These are phyloP conservation scores for Yamadazyma trypodendri DNA, from an alignment of 1,139 yeast species.

Conservation along the genomic window DNA sequence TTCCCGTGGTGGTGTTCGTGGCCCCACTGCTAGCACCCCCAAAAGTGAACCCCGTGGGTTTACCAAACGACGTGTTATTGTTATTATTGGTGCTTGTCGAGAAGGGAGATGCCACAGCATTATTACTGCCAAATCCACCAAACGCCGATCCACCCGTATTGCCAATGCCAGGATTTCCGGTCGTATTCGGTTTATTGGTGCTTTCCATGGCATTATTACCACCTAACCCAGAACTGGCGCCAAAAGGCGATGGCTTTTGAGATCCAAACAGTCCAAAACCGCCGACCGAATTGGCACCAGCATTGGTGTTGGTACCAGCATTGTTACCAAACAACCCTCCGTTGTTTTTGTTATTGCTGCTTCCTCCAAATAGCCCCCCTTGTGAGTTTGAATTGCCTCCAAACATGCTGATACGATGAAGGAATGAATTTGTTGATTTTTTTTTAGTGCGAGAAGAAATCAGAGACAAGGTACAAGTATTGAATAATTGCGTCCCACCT, in stretches of 20 bases:
- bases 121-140: slow-evolving; percentile 22
- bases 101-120: background rate
- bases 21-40: slow-evolving; percentile 3
- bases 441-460: background rate
- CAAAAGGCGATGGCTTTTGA: slow-evolving; percentile 1
- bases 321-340: slow-evolving; percentile 6
- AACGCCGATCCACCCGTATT: slow-evolving; percentile 10
- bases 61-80: slow-evolving; percentile 16
- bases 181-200: background rate
- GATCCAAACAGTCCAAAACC: slow-evolving; percentile 4
- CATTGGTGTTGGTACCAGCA: background rate
- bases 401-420: slow-evolving; percentile 7
- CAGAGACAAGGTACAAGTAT: background rate
- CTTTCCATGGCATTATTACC: too few relatives aligned
- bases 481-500: too few relatives aligned
- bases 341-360: slow-evolving; percentile 3
- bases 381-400: slow-evolving; percentile 7
- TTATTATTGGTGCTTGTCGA: slow-evolving; percentile 8
- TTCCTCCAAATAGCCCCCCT: background rate
- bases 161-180: slow-evolving; percentile 3
- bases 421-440: background rate
- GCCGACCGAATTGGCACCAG: slow-evolving; percentile 1
- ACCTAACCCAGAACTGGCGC: background rate
- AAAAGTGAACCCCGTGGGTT: slow-evolving; percentile 16
- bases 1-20: slow-evolving; percentile 4